These are phyloP conservation scores for Epicoccum nigrum DNA, from an alignment of 2,329 filamentous ascomycete genomes.

Conservation along the genomic window DNA sequence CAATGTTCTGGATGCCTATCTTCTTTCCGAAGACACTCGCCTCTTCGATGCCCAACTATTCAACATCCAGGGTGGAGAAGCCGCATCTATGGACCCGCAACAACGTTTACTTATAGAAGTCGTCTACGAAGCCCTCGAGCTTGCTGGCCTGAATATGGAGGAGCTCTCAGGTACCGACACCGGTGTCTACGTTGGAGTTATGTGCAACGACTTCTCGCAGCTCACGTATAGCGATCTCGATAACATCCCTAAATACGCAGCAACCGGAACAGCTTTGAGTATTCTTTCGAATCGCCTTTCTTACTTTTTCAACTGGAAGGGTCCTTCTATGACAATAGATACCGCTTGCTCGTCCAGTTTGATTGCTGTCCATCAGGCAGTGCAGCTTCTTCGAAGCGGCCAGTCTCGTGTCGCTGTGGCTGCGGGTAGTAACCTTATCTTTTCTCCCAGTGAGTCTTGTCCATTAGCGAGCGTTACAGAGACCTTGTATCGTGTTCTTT, in stretches of 20 bases:
- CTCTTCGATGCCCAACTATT: neutral
- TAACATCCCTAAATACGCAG: neutral
- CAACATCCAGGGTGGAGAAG: neutral
- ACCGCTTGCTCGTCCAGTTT: neutral
- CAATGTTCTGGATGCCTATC: neutral
- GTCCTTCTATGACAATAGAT: neutral
- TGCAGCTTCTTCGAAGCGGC: neutral
- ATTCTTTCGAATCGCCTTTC: neutral
- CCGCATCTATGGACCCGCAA: neutral
- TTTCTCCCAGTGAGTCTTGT: neutral
- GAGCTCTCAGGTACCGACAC: neutral
- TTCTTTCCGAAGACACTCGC: neutral
- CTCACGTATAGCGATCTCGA: neutral
- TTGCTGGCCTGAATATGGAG: neutral
- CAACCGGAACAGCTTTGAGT: neutral
- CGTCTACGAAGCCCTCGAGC: neutral
- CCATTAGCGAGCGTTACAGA: no score
- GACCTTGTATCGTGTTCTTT: no score
- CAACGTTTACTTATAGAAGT: neutral
- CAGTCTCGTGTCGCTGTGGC: neutral
- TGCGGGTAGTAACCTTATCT: neutral
- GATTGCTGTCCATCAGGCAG: neutral
- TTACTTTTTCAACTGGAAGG: neutral
- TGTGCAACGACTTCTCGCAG: neutral
- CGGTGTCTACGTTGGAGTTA: neutral